A percentile compares a stretch with the other conserved stretches of the same genome.
phyloP scores from a whole-genome alignment of 176 grass and related monocot species.

The Phoenix roebelenii region DNA sequence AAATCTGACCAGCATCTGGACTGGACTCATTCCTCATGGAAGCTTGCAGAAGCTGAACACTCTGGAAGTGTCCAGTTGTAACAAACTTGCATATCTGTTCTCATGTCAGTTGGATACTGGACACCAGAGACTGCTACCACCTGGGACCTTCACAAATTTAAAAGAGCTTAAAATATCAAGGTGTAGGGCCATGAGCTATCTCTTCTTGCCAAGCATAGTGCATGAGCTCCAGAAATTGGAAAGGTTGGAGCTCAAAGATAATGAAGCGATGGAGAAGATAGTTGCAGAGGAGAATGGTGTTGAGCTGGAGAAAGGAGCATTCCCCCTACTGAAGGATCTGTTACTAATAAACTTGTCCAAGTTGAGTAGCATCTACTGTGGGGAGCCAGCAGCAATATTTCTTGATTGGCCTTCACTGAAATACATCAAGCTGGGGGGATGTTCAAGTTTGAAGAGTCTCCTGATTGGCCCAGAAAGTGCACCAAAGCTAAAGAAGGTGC shows the following conservation, averaged over 20 bases:
- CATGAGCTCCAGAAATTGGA: constrained; percentile 4
- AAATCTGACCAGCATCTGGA: constrained; percentile 13
- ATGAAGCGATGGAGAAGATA: constrained; percentile 2
- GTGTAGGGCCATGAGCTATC: neutral
- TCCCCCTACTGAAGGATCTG: constrained; percentile 13
- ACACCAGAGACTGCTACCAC: neutral
- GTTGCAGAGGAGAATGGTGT: constrained; percentile 4
- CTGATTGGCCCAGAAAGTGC: constrained; percentile 14
- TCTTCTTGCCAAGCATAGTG: constrained; percentile 15
- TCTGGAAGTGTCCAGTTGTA: neutral
- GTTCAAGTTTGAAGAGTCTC: neutral
- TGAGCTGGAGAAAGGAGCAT: constrained; percentile 3
- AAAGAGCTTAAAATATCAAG: constrained; percentile 1
- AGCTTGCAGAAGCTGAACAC: neutral
- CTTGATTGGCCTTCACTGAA: constrained; percentile 17
- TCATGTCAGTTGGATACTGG: neutral
- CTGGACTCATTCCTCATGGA: neutral
- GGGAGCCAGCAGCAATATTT: neutral
- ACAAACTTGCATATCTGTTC: neutral
- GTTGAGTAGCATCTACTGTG: constrained; percentile 16
- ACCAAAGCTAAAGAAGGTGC: constrained; percentile 10
- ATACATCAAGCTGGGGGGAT: constrained; percentile 3
- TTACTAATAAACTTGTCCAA: constrained; percentile 8
- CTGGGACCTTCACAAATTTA: constrained; percentile 4
- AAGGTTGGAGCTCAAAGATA: constrained; percentile 6